Conservation (phyloP, 1,284 basidiomycete species). For the Moesziomyces globuligerus region DNA sequence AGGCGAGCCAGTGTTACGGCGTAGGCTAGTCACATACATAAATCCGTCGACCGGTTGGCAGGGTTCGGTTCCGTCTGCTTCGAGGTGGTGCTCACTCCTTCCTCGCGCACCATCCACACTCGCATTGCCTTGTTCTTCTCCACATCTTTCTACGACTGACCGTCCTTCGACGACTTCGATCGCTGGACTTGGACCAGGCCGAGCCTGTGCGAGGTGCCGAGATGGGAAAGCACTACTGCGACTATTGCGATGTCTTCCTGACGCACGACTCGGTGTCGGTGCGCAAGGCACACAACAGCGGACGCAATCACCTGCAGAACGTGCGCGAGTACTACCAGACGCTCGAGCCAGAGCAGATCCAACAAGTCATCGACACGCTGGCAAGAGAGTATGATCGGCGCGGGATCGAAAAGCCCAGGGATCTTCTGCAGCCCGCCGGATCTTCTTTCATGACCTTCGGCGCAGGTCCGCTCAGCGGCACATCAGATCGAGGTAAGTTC, state of each 20-base stretch:
- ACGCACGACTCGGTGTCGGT: conserved; percentile 71
- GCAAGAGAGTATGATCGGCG: conserved; percentile 81
- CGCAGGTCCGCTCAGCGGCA: conserved; percentile 45
- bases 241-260: conserved; percentile 66
- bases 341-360: conserved; percentile 93
- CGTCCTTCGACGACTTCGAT: too few species aligned
- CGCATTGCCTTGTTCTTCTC: too few species aligned
- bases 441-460: conserved; percentile 53
- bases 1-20: too few species aligned
- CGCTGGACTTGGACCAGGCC: too few species aligned
- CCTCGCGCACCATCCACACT: too few species aligned
- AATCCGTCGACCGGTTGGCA: too few species aligned
- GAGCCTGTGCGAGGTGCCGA: too few species aligned
- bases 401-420: conserved; percentile 51
- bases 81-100: too few species aligned
- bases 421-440: conserved; percentile 43
- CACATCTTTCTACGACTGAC: too few species aligned
- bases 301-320: conserved; percentile 93
- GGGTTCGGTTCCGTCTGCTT: too few species aligned
- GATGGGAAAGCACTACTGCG: conserved; percentile 67
- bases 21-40: too few species aligned
- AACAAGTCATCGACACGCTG: conserved; percentile 95
- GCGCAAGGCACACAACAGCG: conserved; percentile 96
- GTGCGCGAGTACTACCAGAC: conserved; percentile 97
- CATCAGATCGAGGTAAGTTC: conserved; percentile 38